Base-by-base conservation (phyloP, 306 rosid species). In the Acacia melanoxylon region DNA sequence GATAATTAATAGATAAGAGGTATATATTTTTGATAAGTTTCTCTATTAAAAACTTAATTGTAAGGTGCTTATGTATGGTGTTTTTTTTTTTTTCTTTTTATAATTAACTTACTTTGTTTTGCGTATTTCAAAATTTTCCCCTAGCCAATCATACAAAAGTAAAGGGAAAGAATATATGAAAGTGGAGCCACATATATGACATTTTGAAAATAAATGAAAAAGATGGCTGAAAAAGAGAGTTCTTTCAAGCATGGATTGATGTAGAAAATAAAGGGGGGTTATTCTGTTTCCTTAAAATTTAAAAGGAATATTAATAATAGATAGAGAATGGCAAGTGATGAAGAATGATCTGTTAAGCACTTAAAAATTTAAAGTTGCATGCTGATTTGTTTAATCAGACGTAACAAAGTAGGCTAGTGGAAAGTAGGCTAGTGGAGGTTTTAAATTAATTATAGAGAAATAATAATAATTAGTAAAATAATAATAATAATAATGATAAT, bases 221-320 rank as follows among this genome's bases (percentile, higher is more conserved):
- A 79, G 88, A 33, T 40, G 80, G 80, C 73, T 75, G 82, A 81
- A 72, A 85, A 86, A 56, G 86, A 88, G 85, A 88, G 89, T 83
- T 85, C 95, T 92, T 81, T 93, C 95, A 88, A 89, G 84, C 97
- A 88, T 90, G 89, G 85, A 90, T 89, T 81, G 87, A 86, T 67
- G 78, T 85, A 65, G 80, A 78, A 65, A 76, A 76, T 52, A 68
- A 78, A 68, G n/a, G n/a, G 49, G 44, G 78, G 17, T 79, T 75
- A 87, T 87, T 84, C 80, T 79, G 72, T 75, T 85, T 86, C 49
- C 41, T 62, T 33, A 59, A 24, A 2, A 8, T 7, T 54, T 1
- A n/a, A 58, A 58, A 24, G 3, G 5, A 20, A 51, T 52, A 52
- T 52, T 4, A 16, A 52, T 52, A 52, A 19, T 52, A 52, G 6